These are phyloP conservation scores for Fusarium oxysporum DNA, from an alignment of 2,329 filamentous ascomycete species.

Conservation along the genomic window DNA sequence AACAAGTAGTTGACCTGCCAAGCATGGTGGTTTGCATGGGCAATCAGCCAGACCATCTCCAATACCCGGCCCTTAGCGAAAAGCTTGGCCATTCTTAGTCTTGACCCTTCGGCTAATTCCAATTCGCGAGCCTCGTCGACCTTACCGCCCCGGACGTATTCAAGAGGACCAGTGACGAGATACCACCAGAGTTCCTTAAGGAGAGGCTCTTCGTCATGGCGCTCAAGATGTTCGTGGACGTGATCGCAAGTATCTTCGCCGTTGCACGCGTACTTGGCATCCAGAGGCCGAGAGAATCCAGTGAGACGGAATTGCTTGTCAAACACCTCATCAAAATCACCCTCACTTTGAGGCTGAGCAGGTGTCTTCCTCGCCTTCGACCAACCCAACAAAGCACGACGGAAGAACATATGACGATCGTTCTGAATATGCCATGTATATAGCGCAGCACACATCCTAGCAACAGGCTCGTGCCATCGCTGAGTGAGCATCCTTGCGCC, in stretches of 20 bases:
- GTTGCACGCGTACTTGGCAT: constrained; percentile 26
- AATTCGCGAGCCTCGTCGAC: constrained; percentile 23
- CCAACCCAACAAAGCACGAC: constrained; percentile 47
- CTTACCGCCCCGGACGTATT: constrained; percentile 31
- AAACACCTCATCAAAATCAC: constrained; percentile 48
- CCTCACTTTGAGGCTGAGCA: constrained; percentile 42
- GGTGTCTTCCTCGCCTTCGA: constrained; percentile 45
- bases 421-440: constrained; percentile 51
- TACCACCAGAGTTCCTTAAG: constrained; percentile 36
- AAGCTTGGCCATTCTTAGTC: constrained; percentile 39
- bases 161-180: constrained; percentile 26
- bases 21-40: constrained; percentile 42
- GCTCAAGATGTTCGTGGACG: constrained; percentile 13
- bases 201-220: constrained; percentile 19
- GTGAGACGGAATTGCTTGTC: constrained; percentile 45
- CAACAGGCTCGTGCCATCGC: constrained; percentile 49
- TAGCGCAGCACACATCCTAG: constrained; percentile 47
- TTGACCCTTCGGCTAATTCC: constrained; percentile 28
- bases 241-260: constrained; percentile 35
- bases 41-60: constrained; percentile 43
- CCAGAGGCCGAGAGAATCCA: constrained; percentile 42
- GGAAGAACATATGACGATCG: constrained; percentile 49
- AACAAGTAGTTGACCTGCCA: constrained; percentile 50
- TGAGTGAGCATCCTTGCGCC: constrained; percentile 47
- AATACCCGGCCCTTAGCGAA: constrained; percentile 35